Evolutionary conservation across 306 rosid genomes (phyloP), one percentile per base, ranked within the genome.

Genomic region (Dicorynia guianensis): DNA sequence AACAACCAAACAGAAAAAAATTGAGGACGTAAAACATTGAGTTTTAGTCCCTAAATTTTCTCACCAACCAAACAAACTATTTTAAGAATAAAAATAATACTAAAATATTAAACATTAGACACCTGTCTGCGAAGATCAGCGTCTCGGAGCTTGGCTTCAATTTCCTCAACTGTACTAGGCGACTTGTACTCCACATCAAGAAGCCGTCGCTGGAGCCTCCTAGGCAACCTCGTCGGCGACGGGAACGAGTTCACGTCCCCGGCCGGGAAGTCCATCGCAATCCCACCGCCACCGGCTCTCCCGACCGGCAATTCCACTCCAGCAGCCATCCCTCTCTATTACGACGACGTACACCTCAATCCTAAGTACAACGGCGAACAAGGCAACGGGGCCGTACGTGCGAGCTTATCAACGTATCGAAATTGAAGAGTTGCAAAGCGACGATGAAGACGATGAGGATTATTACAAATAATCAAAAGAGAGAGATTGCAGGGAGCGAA

Each of bases 111-210:
- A 79, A 48, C 43, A 19, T n/a, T 13, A 38, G 33, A 39, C 65
- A 92, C 99, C 97, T 92, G 97, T 69, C 99, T 88, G 18, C 99
- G 97, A 80, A 83, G 93, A 85, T 95, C 90, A 63, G 99, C 98
- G 42, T 78, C 86, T 38, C 91, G 93, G 38, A 92, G 97, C 87
- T 87, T 95, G 68, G 97, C 84, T 69, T 95, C 87, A 67, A 95
- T 95, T 80, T 90, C 91, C 75, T 92, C 98, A 69, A 79, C 93
- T 72, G 97, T 83, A 75, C 82, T 69, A 48, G 97, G 92, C 5
- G 89, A 80, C 99, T 88, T 92, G 67, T 82, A 80, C 83, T 88
- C 96, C 46, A 81, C 11, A 42, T 67, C 84, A 39, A 72, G 56
- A 62, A 92, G 90, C 82, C 98, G 69, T 64, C 89, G 89, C 13